A percentile compares a stretch with the other conserved stretches of the same genome.
Conservation (phyloP, 2,329 filamentous ascomycete species). For the Talaromyces sp. region DNA sequence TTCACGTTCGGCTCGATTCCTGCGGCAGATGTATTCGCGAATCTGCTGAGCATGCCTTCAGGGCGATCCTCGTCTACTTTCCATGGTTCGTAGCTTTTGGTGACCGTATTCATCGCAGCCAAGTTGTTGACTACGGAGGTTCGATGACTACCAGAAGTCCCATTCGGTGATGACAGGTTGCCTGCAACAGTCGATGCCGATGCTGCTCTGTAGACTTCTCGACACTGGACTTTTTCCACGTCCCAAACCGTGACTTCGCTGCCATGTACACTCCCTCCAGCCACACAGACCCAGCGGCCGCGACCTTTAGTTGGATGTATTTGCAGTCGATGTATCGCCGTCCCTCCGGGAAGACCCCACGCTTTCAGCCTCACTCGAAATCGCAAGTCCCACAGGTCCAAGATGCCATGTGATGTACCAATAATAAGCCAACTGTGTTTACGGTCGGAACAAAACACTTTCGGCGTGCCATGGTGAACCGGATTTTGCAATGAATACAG, state of each 20-base stretch:
- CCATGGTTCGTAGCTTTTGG: slow-evolving; percentile 74
- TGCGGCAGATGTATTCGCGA: slow-evolving; percentile 58
- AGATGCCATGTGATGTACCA: slow-evolving; percentile 86
- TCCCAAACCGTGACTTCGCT: slow-evolving; percentile 92
- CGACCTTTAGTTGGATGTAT: slow-evolving; percentile 76
- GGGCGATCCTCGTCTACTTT: slow-evolving; percentile 86
- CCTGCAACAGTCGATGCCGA: slow-evolving; percentile 23
- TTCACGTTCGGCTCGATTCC: slow-evolving; percentile 62
- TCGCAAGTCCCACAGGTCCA: slow-evolving; percentile 95
- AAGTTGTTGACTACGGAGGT: slow-evolving; percentile 24
- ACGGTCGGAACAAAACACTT: slow-evolving; percentile 83
- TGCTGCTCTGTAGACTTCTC: slow-evolving; percentile 77
- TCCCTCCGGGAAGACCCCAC: slow-evolving; percentile 81
- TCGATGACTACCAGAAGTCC: slow-evolving; percentile 22
- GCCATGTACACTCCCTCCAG: slow-evolving; percentile 80
- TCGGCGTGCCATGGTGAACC: slow-evolving; percentile 85
- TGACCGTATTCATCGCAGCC: slow-evolving; percentile 24
- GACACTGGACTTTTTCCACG: slow-evolving; percentile 81
- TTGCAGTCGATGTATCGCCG: slow-evolving; percentile 74
- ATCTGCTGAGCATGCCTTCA: slow-evolving; percentile 81
- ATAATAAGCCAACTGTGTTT: slow-evolving; percentile 87
- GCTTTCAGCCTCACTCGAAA: slow-evolving; percentile 84
- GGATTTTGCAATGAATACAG: slow-evolving; percentile 82
- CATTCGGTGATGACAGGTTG: slow-evolving; percentile 7
- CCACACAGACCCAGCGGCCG: slow-evolving; percentile 82